A percentile compares a stretch with the other conserved stretches of the same genome.
phyloP scores from a whole-genome alignment of 2,329 filamentous ascomycete genomes.

The Penicillium sp. region DNA sequence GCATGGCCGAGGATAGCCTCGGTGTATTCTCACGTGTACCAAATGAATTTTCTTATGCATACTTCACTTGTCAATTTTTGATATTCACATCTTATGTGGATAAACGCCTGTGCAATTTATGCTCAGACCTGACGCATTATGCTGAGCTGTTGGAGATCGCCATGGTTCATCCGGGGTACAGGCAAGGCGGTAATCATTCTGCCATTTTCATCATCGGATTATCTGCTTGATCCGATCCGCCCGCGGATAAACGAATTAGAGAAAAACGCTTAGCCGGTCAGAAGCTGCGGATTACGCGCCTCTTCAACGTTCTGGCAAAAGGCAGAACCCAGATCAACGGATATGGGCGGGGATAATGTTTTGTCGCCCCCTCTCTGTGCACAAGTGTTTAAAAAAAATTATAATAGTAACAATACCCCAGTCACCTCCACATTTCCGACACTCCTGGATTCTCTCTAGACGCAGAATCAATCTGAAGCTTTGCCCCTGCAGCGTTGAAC shows the following conservation, averaged over 20 bases:
- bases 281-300: background rate
- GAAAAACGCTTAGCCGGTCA: conserved; percentile 14
- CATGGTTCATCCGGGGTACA: background rate
- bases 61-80: no score
- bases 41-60: background rate
- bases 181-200: background rate
- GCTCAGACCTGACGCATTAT: no score
- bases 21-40: background rate
- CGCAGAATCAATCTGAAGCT: background rate
- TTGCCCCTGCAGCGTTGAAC: background rate
- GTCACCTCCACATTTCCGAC: background rate
- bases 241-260: background rate
- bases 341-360: conserved; percentile 13
- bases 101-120: no score
- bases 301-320: background rate
- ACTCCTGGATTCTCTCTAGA: background rate
- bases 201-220: background rate
- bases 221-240: background rate
- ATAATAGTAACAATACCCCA: background rate
- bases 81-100: background rate
- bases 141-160: background rate
- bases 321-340: conserved; percentile 1
- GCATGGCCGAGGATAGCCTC: no score
- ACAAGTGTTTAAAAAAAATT: background rate
- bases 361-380: conserved; percentile 7